These are phyloP conservation scores for Metschnikowia anglica DNA, from an alignment of 805 yeast genomes.

Conservation along the genomic window DNA sequence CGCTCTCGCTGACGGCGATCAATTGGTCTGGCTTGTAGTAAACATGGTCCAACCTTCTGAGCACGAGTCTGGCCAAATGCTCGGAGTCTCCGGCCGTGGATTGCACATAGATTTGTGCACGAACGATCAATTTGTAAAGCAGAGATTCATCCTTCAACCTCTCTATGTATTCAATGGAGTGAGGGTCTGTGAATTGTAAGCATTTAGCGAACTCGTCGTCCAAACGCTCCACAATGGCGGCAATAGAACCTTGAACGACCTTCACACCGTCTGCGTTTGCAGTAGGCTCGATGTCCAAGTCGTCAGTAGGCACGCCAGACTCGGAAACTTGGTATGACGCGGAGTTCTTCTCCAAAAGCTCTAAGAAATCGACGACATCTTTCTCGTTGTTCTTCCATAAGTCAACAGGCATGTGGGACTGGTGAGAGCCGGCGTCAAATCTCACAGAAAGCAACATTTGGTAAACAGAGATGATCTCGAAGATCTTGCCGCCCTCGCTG, in stretches of 20 bases:
- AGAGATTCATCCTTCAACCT: constrained; percentile 84
- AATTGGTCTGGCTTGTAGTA: constrained; percentile 87
- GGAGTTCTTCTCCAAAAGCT: constrained; percentile 62
- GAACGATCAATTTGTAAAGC: constrained; percentile 72
- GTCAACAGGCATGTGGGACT: constrained; percentile 69
- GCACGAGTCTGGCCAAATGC: constrained; percentile 69
- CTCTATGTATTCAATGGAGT: constrained; percentile 88
- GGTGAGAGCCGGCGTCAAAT: constrained; percentile 72
- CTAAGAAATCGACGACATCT: constrained; percentile 63
- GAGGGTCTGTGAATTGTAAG: constrained; percentile 88
- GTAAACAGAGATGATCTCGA: constrained; percentile 75
- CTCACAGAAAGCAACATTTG: constrained; percentile 83
- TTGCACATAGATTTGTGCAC: constrained; percentile 86
- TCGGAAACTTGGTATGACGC: constrained; percentile 69
- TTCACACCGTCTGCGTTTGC: constrained; percentile 61
- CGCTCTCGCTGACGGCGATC: constrained; percentile 63
- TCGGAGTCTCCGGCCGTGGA: constrained; percentile 51
- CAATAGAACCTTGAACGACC: constrained; percentile 78
- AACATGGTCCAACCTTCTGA: constrained; percentile 86
- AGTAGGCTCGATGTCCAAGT: constrained; percentile 66
- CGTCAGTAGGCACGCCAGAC: constrained; percentile 67
- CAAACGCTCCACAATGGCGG: constrained; percentile 85
- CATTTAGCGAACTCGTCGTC: constrained; percentile 93
- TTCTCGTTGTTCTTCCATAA: constrained; percentile 73
- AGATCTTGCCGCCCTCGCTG: constrained; percentile 42